Conservation (phyloP, 2,329 filamentous ascomycete species). For the Paramyrothecium roridum region DNA sequence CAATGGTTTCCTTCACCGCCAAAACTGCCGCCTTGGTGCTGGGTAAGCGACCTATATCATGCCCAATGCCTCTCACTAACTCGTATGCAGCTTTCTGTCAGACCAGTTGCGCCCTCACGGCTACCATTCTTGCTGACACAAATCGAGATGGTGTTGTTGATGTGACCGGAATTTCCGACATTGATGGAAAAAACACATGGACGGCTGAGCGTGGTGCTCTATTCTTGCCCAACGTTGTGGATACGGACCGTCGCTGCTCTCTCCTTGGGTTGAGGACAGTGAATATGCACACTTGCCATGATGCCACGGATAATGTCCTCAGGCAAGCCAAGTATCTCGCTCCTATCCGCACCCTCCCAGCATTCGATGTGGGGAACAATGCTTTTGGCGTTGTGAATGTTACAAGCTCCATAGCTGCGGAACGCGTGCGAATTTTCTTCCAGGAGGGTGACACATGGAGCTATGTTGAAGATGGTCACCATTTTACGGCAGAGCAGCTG, state of each 20-base stretch:
- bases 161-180: conserved; percentile 11
- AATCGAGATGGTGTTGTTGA: conserved; percentile 32
- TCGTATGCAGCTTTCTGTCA: not conserved
- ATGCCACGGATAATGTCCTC: conserved; percentile 28
- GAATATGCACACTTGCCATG: conserved; percentile 25
- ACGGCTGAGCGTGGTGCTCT: conserved; percentile 23
- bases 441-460: conserved; percentile 18
- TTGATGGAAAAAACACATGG: conserved; percentile 17
- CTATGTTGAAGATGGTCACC: conserved; percentile 15
- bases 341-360: conserved; percentile 24
- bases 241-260: conserved; percentile 26
- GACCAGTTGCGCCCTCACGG: not conserved
- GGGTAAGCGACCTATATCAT: not conserved
- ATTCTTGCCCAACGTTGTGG: conserved; percentile 33
- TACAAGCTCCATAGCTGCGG: conserved; percentile 5
- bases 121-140: conserved; percentile 26
- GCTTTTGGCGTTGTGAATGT: conserved; percentile 14
- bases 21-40: not conserved
- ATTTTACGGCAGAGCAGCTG: conserved; percentile 23
- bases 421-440: conserved; percentile 23
- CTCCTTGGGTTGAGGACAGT: conserved; percentile 2
- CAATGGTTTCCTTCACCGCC: not conserved
- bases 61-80: not conserved
- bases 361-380: conserved; percentile 1
- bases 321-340: conserved; percentile 24